Percentiles rank a stretch among this genome's conserved stretches.
These are phyloP conservation scores for Apodospora peruviana DNA, from an alignment of 495 filamentous ascomycete genomes.

Conservation along the genomic window DNA sequence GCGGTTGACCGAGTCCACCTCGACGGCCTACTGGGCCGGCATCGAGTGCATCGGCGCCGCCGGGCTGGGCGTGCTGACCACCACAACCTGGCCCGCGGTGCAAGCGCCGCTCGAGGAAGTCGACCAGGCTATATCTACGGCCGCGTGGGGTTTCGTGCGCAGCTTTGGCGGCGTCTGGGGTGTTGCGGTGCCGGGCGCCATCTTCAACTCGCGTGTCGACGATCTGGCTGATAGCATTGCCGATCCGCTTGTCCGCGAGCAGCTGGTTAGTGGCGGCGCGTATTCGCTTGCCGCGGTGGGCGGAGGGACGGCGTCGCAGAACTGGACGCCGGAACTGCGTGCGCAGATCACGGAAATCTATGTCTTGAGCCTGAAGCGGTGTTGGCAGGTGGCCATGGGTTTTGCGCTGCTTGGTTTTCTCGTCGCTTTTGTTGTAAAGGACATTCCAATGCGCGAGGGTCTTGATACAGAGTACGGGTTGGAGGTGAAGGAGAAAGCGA, in stretches of 20 bases:
- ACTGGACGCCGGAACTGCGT: not conserved
- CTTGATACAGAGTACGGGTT: not conserved
- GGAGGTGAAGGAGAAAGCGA: not conserved
- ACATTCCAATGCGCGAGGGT: not conserved
- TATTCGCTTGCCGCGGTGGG: not conserved
- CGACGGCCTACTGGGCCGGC: not conserved
- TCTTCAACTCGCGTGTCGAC: conserved; percentile 42
- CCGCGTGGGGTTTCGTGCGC: conserved; percentile 40
- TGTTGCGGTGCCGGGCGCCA: conserved; percentile 38
- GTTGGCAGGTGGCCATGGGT: not conserved
- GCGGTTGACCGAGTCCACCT: conserved; percentile 15
- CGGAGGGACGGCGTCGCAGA: not conserved
- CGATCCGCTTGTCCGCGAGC: not conserved
- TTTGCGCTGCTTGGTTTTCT: not conserved
- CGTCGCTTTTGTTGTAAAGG: not conserved
- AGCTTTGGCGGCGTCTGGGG: conserved; percentile 47
- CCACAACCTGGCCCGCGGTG: conserved; percentile 30
- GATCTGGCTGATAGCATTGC: conserved; percentile 4
- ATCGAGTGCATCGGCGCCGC: conserved; percentile 8
- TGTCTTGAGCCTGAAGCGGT: not conserved
- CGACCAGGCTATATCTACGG: conserved; percentile 36
- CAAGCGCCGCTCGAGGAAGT: conserved; percentile 31
- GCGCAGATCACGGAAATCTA: not conserved
- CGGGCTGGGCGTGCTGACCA: conserved; percentile 26
- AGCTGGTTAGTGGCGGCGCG: not conserved